phyloP scores from a whole-genome alignment of 805 yeast species.

The Pichia pseudocactophila region DNA sequence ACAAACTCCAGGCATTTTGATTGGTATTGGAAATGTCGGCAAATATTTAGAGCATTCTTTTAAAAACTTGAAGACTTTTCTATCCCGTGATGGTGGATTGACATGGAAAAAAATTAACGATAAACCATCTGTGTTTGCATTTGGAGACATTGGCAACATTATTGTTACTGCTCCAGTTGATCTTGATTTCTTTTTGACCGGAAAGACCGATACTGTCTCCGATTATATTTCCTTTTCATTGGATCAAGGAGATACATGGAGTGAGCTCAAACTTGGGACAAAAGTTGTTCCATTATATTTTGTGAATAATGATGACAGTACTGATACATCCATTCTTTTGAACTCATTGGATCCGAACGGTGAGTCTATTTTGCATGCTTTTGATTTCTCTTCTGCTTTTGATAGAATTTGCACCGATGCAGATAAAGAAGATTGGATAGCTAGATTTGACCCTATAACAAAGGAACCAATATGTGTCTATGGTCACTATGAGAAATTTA shows the following conservation, averaged over 20 bases:
- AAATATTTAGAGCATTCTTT: conserved; percentile 31
- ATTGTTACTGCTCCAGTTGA: conserved; percentile 47
- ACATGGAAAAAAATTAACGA: conserved; percentile 54
- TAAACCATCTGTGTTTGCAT: conserved; percentile 44
- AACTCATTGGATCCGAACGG: conserved; percentile 31
- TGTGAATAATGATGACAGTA: conserved; percentile 55
- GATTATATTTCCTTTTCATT: conserved; percentile 39
- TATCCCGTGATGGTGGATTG: conserved; percentile 73
- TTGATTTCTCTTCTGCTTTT: conserved; percentile 55
- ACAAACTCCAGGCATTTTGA: conserved; percentile 45
- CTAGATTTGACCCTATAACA: conserved; percentile 32
- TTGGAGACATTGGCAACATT: conserved; percentile 75
- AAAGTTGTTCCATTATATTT: conserved; percentile 20
- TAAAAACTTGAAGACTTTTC: conserved; percentile 34
- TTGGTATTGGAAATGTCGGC: conserved; percentile 82
- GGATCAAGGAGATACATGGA: conserved; percentile 71
- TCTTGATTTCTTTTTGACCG: conserved; percentile 11
- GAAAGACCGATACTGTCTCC: conserved; percentile 27
- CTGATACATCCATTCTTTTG: conserved; percentile 50
- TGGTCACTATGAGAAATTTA: conserved; percentile 59
- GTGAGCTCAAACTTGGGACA: conserved; percentile 36
- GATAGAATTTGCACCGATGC: conserved; percentile 32
- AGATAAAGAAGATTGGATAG: conserved; percentile 62
- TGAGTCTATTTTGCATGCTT: conserved; percentile 22
- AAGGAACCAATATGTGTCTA: conserved; percentile 43